Percentiles rank a stretch among this genome's conserved stretches.
phyloP scores from a whole-genome alignment of 164 flowering plant species.

The Cinnamomum chago region DNA sequence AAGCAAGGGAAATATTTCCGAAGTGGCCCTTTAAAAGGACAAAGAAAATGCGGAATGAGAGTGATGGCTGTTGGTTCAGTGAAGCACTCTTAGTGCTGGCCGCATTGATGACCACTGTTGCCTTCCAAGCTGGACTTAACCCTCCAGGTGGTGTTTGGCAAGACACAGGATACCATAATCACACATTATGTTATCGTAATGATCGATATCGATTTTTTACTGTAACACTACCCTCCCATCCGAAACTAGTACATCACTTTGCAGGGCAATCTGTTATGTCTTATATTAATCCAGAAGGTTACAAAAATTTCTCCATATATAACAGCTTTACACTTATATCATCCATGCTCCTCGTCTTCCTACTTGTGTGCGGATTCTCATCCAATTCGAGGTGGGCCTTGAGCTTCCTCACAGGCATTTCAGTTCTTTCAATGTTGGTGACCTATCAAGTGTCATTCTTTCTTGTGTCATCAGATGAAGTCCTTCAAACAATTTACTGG shows the following conservation, averaged over 20 bases:
- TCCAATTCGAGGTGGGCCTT: not conserved
- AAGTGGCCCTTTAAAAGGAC: no score
- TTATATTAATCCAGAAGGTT: not conserved
- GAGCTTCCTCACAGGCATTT: not conserved
- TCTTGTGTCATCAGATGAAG: not conserved
- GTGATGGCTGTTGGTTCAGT: not conserved
- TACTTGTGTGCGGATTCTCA: not conserved
- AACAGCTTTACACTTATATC: not conserved
- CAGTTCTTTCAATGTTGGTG: not conserved
- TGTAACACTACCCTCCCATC: no score
- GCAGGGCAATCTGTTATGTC: not conserved
- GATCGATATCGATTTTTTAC: no score
- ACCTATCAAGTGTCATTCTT: not conserved
- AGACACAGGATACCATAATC: not conserved
- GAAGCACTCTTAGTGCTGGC: not conserved
- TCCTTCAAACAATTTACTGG: no score
- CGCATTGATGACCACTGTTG: not conserved
- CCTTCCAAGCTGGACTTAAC: conserved; percentile 3
- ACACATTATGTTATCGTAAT: no score
- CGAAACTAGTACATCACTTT: not conserved
- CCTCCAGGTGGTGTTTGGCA: conserved; percentile 8
- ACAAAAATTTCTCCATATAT: not conserved
- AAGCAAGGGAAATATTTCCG: not conserved
- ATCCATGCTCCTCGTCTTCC: not conserved
- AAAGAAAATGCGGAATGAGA: not conserved